Percentiles rank a stretch among this genome's conserved stretches.
Conservation (phyloP, 352 stramenopile species). For the Pythium sp. region DNA sequence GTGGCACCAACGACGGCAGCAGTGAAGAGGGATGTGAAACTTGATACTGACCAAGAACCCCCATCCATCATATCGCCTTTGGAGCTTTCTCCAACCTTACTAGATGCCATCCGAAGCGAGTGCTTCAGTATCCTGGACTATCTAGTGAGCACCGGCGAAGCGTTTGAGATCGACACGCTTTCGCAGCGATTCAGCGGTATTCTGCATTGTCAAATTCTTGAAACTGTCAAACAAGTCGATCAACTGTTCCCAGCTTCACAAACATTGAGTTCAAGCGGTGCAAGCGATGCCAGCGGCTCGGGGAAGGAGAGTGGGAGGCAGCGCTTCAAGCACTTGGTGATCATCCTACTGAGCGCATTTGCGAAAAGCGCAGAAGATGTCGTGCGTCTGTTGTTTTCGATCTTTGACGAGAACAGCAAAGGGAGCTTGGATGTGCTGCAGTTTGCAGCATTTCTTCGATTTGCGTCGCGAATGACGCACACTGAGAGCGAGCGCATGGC, state of each 20-base stretch:
- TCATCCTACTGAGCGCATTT: slow-evolving; percentile 34
- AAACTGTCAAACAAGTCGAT: slow-evolving; percentile 4
- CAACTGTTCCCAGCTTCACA: not conserved
- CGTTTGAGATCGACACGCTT: slow-evolving; percentile 9
- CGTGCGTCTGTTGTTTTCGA: slow-evolving; percentile 36
- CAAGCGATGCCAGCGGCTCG: not conserved
- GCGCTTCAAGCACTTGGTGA: slow-evolving; percentile 22
- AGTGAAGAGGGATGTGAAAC: not conserved
- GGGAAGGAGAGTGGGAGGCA: not conserved
- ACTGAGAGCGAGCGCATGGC: slow-evolving; percentile 22
- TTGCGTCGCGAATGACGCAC: slow-evolving; percentile 9
- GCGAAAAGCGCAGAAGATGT: slow-evolving; percentile 26
- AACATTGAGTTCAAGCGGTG: not conserved
- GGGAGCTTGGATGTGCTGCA: slow-evolving; percentile 24
- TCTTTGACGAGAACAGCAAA: slow-evolving; percentile 36
- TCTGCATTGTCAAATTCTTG: not conserved
- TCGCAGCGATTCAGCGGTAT: slow-evolving; percentile 8
- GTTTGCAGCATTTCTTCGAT: slow-evolving; percentile 23
- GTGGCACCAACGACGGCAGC: not conserved
- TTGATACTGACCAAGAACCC: not conserved
- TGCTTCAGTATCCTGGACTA: slow-evolving; percentile 14
- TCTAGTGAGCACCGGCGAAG: slow-evolving; percentile 11
- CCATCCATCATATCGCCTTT: not conserved
- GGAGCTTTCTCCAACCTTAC: not conserved
- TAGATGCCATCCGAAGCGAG: slow-evolving; percentile 9